phyloP scores from a whole-genome alignment of 495 filamentous ascomycete genomes.

The Penicillium arizonense region DNA sequence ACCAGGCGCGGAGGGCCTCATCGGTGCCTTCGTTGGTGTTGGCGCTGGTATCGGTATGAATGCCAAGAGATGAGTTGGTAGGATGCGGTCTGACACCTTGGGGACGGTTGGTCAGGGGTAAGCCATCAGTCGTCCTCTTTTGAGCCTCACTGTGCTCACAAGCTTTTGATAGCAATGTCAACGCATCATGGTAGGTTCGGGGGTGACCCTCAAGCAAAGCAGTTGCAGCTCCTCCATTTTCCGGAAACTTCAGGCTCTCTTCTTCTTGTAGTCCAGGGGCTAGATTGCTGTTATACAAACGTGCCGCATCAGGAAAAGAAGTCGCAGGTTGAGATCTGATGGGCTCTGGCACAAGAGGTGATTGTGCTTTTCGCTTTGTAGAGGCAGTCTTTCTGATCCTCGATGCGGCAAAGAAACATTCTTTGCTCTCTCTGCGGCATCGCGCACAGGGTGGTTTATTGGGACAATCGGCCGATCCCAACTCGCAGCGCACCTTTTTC shows the following conservation, averaged over 20 bases:
- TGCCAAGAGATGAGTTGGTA: not conserved
- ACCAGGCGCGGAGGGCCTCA: conserved; percentile 70
- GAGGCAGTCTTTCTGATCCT: conserved; percentile 68
- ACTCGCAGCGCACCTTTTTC: conserved; percentile 10
- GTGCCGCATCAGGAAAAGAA: not conserved
- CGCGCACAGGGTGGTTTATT: conserved; percentile 79
- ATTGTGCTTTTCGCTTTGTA: not conserved
- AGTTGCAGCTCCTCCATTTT: conserved; percentile 22
- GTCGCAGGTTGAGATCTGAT: not conserved
- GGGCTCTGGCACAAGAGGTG: not conserved
- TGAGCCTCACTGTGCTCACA: conserved; percentile 1
- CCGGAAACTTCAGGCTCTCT: not conserved
- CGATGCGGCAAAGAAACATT: conserved; percentile 83
- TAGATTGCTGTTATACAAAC: not conserved
- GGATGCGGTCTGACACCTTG: not conserved
- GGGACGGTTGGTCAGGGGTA: not conserved
- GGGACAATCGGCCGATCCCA: conserved; percentile 63
- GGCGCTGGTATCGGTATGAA: not conserved
- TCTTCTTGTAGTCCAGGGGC: not conserved
- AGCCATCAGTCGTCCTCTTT: not conserved
- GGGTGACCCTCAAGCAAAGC: conserved; percentile 5
- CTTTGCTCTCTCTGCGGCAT: conserved; percentile 74
- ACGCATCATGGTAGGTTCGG: conserved; percentile 5
- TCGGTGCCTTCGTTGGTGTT: conserved; percentile 9
- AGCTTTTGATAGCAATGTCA: conserved; percentile 5